Conservation (phyloP, 2,329 filamentous ascomycete species). For the Fusarium irregulare region DNA sequence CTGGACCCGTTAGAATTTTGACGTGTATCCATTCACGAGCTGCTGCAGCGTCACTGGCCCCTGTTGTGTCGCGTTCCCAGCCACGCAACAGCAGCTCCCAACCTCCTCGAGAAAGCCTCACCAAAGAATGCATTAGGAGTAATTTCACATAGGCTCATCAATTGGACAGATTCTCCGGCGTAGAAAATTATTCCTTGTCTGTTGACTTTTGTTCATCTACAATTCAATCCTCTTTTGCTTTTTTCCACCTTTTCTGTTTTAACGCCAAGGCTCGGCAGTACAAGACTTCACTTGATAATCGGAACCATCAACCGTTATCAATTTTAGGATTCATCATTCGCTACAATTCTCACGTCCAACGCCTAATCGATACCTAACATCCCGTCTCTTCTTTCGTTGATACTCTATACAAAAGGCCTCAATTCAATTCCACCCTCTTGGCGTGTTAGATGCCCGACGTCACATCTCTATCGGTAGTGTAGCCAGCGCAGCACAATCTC, state of each 20-base stretch:
- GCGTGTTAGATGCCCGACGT: conserved; percentile 23
- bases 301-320: neutral
- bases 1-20: conserved; percentile 1
- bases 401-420: conserved; percentile 10
- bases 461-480: conserved; percentile 9
- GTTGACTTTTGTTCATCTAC: conserved; percentile 4
- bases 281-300: neutral
- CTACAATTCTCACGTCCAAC: neutral
- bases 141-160: conserved; percentile 18
- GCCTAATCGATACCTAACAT: conserved; percentile 1
- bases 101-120: conserved; percentile 36
- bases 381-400: neutral
- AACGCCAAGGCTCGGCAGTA: neutral
- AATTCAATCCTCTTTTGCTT: conserved; percentile 1
- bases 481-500: conserved; percentile 29
- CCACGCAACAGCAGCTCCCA: conserved; percentile 31
- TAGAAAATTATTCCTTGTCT: conserved; percentile 14
- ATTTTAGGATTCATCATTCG: neutral
- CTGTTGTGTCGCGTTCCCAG: conserved; percentile 28
- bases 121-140: conserved; percentile 12
- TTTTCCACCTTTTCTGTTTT: neutral
- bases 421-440: neutral
- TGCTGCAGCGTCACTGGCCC: conserved; percentile 21
- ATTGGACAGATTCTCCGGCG: conserved; percentile 14
- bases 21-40: conserved; percentile 39